phyloP scores from a whole-genome alignment of 129 eudicot species.

The Flaveria robusta region DNA sequence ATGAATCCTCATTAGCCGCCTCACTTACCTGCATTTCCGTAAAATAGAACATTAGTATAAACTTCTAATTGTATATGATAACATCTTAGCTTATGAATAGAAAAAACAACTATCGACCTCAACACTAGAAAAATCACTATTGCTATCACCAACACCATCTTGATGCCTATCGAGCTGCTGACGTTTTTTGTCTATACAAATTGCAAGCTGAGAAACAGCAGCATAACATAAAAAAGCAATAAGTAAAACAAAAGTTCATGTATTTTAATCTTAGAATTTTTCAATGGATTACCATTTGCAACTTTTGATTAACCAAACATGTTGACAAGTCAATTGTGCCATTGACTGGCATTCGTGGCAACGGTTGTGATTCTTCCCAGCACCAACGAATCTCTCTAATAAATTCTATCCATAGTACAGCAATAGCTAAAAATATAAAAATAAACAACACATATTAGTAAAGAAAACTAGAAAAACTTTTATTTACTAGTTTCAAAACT shows the following conservation, averaged over 20 bases:
- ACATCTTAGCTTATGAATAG: conserved; percentile 1
- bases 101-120: conserved; percentile 28
- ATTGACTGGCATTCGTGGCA: conserved; percentile 69
- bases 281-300: conserved; percentile 70
- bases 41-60: conserved; percentile 19
- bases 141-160: conserved; percentile 37
- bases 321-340: conserved; percentile 76
- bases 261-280: neutral
- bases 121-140: conserved; percentile 37
- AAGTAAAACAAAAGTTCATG: conserved; percentile 3
- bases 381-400: conserved; percentile 97
- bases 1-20: conserved; percentile 26
- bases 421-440: conserved; percentile 64
- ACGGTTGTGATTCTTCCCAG: conserved; percentile 95
- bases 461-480: neutral
- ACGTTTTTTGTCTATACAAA: conserved; percentile 75
- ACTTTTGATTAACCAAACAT: conserved; percentile 85
- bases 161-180: conserved; percentile 42
- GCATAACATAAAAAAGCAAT: neutral
- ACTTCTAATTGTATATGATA: neutral
- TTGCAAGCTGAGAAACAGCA: conserved; percentile 62
- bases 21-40: conserved; percentile 42
- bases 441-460: conserved; percentile 6
- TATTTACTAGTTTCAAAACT: neutral
- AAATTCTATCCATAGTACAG: conserved; percentile 97